Evolutionary conservation across 768 basidiomycete genomes (phyloP), one percentile per base, ranked within the genome.

Genomic region (Mycena galericulata): DNA sequence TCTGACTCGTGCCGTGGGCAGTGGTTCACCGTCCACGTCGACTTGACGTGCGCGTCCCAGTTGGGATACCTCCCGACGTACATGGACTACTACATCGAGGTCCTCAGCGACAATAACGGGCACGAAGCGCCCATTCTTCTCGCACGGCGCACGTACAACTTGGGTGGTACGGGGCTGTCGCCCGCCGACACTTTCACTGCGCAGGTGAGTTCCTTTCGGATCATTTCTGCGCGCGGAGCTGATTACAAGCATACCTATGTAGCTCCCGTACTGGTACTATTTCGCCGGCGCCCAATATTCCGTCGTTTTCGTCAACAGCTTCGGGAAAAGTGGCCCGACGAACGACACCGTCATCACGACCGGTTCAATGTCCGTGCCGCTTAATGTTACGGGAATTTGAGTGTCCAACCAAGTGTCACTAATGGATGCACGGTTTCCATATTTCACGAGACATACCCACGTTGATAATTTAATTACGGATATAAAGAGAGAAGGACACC

Each of bases 41-140:
- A 61, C 26, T 26, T 61, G 46, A 15, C 6, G 3, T 61, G 59
- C 17, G 32, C 59, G 18, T 1, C 47, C 11, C 12, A 38, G 46
- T 15, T 38, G 4, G 59, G 59, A 18, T 61, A 50, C 59, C 59
- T 61, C 24, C 59, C 59, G 34, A 61, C 58, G 12, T 60, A 60
- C 46, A 47, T 60, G 46, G 58, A 60, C 46, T 60, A 60, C 32
- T 60, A 60, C 45, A 60, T 60, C 46, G 45, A 47, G 34, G 58
- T 60, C 12, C 45, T 60, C n/a, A 60, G n/a, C 45, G 34, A 47
- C 32, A 60, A 60, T 46, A 60, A 60, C 24, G 58, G 58, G 8
- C 58, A 60, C 34, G 58, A 60, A 14, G 45, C 46, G 29, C 58
- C 58, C 5, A 60, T 60, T 27, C 27, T 60, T 8, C 32, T 60